Evolutionary conservation across 768 basidiomycete species (phyloP).

Genomic region (Podaxis rugospora): DNA sequence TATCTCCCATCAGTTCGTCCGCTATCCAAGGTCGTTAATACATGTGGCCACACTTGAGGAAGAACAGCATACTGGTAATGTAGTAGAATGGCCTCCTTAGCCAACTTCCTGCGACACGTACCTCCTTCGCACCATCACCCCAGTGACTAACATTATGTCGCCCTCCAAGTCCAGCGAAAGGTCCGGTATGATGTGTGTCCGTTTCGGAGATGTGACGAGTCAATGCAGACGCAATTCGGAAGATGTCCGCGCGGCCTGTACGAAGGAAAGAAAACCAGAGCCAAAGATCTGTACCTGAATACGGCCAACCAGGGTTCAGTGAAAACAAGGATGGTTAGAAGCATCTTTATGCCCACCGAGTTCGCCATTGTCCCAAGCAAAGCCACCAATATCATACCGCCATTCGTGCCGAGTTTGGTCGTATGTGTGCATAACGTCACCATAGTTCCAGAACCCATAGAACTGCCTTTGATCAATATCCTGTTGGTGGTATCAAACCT

Average conservation of each 20-base stretch:
- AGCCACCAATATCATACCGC: slow-evolving; percentile 34
- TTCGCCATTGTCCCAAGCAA: slow-evolving; percentile 35
- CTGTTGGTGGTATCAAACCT: slow-evolving; percentile 9
- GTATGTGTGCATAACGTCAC: slow-evolving; percentile 36
- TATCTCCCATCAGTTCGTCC: slow-evolving; percentile 33
- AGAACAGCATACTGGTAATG: slow-evolving; percentile 23
- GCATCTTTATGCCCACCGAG: slow-evolving; percentile 19
- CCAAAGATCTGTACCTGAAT: slow-evolving; percentile 30
- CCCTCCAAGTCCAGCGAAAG: slow-evolving; percentile 31
- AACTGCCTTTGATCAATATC: slow-evolving; percentile 31
- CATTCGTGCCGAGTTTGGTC: slow-evolving; percentile 35
- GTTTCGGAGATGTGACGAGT: slow-evolving; percentile 34
- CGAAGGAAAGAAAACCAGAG: slow-evolving; percentile 36
- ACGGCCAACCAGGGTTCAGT: neutral
- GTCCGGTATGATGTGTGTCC: slow-evolving; percentile 33
- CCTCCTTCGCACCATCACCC: slow-evolving; percentile 38
- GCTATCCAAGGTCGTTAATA: slow-evolving; percentile 12
- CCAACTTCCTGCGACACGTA: slow-evolving; percentile 29
- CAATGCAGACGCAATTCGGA: slow-evolving; percentile 30
- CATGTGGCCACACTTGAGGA: neutral
- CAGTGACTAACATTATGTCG: slow-evolving; percentile 35
- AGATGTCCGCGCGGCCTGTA: slow-evolving; percentile 32
- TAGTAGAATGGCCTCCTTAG: slow-evolving; percentile 34
- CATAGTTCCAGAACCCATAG: slow-evolving; percentile 37
- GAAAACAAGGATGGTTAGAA: neutral